These are phyloP conservation scores for Arabis alpina DNA, from an alignment of 345 rosid species.

Conservation along the genomic window DNA sequence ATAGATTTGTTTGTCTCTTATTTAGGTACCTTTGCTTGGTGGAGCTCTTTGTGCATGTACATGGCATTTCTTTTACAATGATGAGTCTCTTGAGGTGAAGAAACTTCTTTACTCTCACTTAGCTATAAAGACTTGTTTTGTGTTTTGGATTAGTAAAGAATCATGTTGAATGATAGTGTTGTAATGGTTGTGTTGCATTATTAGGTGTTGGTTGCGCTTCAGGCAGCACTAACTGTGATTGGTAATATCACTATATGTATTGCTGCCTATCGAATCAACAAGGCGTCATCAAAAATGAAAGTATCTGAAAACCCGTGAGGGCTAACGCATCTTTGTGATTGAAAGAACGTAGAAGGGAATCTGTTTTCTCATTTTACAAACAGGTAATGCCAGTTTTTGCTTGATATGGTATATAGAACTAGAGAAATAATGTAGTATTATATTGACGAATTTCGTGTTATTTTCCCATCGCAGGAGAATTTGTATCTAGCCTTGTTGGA, in stretches of 20 bases:
- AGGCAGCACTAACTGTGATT: slow-evolving; percentile 77
- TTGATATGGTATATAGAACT: background rate
- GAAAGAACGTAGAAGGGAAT: slow-evolving; percentile 7
- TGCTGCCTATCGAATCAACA: slow-evolving; percentile 82
- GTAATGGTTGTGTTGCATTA: slow-evolving; percentile 16
- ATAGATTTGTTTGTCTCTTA: slow-evolving; percentile 21
- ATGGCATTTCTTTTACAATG: slow-evolving; percentile 97
- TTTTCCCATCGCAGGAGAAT: slow-evolving; percentile 22
- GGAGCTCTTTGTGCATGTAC: slow-evolving; percentile 98
- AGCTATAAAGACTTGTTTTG: background rate
- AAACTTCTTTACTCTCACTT: background rate
- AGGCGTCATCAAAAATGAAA: slow-evolving; percentile 49
- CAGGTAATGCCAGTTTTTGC: background rate
- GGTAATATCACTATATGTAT: slow-evolving; percentile 84
- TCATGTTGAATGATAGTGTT: background rate
- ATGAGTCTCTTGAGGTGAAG: slow-evolving; percentile 88
- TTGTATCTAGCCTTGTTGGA: slow-evolving; percentile 11
- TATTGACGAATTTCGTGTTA: background rate
- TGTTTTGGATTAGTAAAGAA: background rate
- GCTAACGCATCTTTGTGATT: slow-evolving; percentile 17
- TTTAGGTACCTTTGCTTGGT: slow-evolving; percentile 89
- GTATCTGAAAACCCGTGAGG: slow-evolving; percentile 46
- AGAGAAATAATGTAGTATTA: no score
- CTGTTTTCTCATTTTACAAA: background rate
- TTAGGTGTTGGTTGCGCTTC: slow-evolving; percentile 82